Evolutionary conservation across 2,329 filamentous ascomycete species (phyloP), one percentile per base, ranked within the genome.

Genomic region (Ophiostoma ulmi): DNA sequence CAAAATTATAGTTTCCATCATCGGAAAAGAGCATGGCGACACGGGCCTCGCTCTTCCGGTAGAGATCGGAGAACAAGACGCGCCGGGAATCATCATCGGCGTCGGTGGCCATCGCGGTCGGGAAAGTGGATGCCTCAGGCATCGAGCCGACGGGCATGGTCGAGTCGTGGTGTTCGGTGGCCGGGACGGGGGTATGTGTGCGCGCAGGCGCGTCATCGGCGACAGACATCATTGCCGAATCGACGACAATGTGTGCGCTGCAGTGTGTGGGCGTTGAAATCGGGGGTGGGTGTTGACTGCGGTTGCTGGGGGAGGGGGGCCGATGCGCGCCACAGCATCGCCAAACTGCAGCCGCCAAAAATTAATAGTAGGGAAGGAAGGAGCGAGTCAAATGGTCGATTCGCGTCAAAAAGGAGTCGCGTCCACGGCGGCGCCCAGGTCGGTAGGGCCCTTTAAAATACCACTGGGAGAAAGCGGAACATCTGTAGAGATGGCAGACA

Each of bases 11-110:
- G 72, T 79, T 79, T 76, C 87, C 83, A 78, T 87, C 82, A 73
- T 85, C 81, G 76, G 81, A 77, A 78, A 97, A 96, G n/a, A 97
- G 83, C 61, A 88, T 83, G 73, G 88, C 87, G 77, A 97, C 89
- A 80, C 88, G 90, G 75, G 88, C 86, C 80, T 97, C 93, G 76
- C 88, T 90, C 79, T 87, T 87, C 77, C 87, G 87, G 84, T 91
- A 97, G 70, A 94, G 83, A 71, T 92, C 88, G 78, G 88, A 87
- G 80, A 97, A 95, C 77, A 89, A 83, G 77, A 88, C 85, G 80
- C 91, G 90, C 78, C 88, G 86, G 75, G 87, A 86, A 78, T 94
- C 91, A 68, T 93, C 90, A 76, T 90, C 83, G 77, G 84, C 81
- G 80, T 89, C 85, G 61, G 44, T 17, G 66, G 31, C 22, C 41